Conservation (phyloP, 768 basidiomycete genomes). For the Candolleomyces aberdarensis region DNA sequence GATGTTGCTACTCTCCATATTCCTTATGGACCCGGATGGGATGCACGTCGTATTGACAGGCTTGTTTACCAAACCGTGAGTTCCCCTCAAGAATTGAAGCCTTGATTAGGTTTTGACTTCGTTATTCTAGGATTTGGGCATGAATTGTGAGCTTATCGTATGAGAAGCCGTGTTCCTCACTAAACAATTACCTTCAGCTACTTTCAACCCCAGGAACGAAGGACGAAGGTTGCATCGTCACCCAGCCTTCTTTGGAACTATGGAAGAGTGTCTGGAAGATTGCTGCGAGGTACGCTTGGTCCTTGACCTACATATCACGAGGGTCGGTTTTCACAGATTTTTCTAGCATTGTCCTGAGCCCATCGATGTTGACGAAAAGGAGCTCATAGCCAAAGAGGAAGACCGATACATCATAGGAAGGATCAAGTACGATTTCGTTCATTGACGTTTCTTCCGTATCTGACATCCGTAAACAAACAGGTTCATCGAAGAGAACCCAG, state of each 20-base stretch:
- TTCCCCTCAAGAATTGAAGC: background rate
- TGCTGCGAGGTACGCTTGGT: conserved; percentile 49
- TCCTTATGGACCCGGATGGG: conserved; percentile 61
- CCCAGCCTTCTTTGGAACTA: conserved; percentile 59
- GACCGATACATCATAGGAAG: conserved; percentile 51
- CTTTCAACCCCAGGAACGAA: conserved; percentile 64
- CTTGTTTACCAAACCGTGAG: conserved; percentile 55
- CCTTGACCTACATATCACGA: too few species aligned
- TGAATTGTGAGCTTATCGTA: conserved; percentile 44
- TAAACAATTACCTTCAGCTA: conserved; percentile 31
- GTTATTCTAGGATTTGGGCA: conserved; percentile 44
- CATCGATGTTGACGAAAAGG: conserved; percentile 51
- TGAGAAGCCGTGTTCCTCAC: background rate
- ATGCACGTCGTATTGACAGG: conserved; percentile 52
- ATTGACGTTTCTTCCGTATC: background rate
- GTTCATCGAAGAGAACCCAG: conserved; percentile 59
- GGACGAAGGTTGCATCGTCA: conserved; percentile 58
- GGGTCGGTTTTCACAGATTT: too few species aligned
- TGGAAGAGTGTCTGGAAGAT: conserved; percentile 55
- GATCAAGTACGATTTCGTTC: conserved; percentile 36
- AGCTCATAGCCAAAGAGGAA: conserved; percentile 51
- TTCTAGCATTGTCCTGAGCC: conserved; percentile 43
- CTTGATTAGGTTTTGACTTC: background rate
- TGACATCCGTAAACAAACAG: conserved; percentile 21
- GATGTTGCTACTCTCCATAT: conserved; percentile 53